These are phyloP conservation scores for Clavariopsis aquatica DNA, from an alignment of 495 filamentous ascomycete species.

Conservation along the genomic window DNA sequence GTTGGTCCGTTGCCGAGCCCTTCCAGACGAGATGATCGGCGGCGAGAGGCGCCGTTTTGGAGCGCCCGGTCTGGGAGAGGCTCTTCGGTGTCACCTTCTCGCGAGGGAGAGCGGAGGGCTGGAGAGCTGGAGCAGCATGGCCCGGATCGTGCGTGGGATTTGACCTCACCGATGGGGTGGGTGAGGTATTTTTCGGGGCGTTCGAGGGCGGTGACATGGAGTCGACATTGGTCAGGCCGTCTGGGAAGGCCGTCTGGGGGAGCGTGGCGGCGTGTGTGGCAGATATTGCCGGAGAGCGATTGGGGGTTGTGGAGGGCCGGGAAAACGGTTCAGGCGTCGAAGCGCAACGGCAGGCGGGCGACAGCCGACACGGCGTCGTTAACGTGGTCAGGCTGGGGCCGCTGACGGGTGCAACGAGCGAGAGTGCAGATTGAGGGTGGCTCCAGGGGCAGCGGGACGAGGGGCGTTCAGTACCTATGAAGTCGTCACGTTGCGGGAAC, in stretches of 20 bases:
- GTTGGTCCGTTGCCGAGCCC: slow-evolving; percentile 40
- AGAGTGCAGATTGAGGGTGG: neutral
- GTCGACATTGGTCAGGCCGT: slow-evolving; percentile 43
- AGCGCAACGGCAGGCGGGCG: neutral
- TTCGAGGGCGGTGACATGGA: slow-evolving; percentile 39
- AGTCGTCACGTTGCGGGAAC: slow-evolving; percentile 11
- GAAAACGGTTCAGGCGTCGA: slow-evolving; percentile 9
- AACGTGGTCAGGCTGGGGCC: neutral
- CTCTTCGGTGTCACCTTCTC: slow-evolving; percentile 34
- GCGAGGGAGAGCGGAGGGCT: slow-evolving; percentile 4
- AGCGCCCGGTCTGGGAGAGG: slow-evolving; percentile 37
- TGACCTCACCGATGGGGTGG: slow-evolving; percentile 39
- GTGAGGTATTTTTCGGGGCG: slow-evolving; percentile 38
- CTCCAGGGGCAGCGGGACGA: slow-evolving; percentile 16
- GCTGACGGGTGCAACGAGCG: slow-evolving; percentile 7
- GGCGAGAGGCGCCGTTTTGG: slow-evolving; percentile 34
- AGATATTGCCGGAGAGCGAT: slow-evolving; percentile 30
- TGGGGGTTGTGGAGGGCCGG: neutral
- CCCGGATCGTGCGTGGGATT: slow-evolving; percentile 22
- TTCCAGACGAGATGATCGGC: slow-evolving; percentile 24
- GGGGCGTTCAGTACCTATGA: slow-evolving; percentile 11
- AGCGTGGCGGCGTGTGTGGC: slow-evolving; percentile 33
- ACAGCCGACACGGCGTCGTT: slow-evolving; percentile 4
- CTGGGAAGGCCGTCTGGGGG: slow-evolving; percentile 19
- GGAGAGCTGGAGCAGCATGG: slow-evolving; percentile 18